Base-by-base conservation (phyloP, 1,284 basidiomycete species). In the Naganishia liquefaciens region DNA sequence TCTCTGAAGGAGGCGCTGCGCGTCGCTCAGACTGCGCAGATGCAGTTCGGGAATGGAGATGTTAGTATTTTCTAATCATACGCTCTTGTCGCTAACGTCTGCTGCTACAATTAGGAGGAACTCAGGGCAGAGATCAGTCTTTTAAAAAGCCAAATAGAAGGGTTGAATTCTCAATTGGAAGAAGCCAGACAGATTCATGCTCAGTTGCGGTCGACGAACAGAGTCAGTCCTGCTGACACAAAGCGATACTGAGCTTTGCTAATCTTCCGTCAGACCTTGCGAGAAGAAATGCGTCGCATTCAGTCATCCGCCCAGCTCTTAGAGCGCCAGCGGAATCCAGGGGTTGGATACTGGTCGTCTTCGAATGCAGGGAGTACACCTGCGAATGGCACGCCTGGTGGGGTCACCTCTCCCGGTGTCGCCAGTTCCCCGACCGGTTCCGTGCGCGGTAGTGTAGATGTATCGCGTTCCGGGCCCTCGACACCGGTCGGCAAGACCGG, bases 231-330 rank as follows among this genome's bases (percentile, higher is more conserved):
- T n/a, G n/a, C 6, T 19, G 9, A 19, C 42, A 62, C 21, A 15
- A 55, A 19, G 44, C 39, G 5, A 19, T 61, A 65, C 67, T 52
- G 64, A 64, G 27, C 19, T 65, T 62, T 44, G 52, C 23, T 28
- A 25, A 21, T 11, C 37, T 37, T 17, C 9, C 4, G 28, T 53
- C 65, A 93, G 88, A 90, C 87, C 0, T 80, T 96, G 19, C 86
- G 91, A 15, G 93, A 96, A 65, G 93, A 97, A 75, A 78, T 97
- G 63, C 87, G 91, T 52, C 96, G 96, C 76, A 87, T 97, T 1
- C 93, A 95, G 76, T 89, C 88, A 0, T 93, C 91, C 19, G 89
- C 88, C 39, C 87, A 91, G 5, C 78, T 95, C n/a, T 81, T 96
- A 30, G 93, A 96, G 73, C 84, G 86, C 54, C 90, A 93, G 72